phyloP scores from a whole-genome alignment of 1,284 basidiomycete genomes.

The Cryptococcus floricola region DNA sequence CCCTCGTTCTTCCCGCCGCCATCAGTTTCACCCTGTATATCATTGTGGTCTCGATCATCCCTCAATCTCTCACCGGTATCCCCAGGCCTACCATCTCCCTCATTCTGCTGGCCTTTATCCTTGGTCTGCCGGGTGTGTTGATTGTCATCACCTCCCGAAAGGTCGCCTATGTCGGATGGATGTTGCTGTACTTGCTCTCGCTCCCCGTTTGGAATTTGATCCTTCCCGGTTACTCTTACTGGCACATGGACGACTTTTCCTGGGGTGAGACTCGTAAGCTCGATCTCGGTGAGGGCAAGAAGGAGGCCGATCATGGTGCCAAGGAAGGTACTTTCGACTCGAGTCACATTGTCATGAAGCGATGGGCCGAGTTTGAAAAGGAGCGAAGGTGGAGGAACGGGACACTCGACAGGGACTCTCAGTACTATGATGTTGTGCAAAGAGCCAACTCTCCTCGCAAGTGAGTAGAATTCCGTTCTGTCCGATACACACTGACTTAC shows the following conservation, averaged over 20 bases:
- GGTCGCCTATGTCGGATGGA: constrained; percentile 92
- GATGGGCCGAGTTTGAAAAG: constrained; percentile 97
- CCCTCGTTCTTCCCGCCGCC: constrained; percentile 92
- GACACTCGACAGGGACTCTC: constrained; percentile 73
- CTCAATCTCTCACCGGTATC: constrained; percentile 60
- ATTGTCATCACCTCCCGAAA: constrained; percentile 94
- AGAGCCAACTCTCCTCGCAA: constrained; percentile 54
- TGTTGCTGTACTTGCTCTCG: constrained; percentile 89
- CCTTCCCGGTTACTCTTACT: constrained; percentile 90
- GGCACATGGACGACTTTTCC: constrained; percentile 99
- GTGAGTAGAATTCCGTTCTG: constrained; percentile 51
- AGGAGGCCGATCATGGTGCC: constrained; percentile 66
- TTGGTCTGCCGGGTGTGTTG: constrained; percentile 90
- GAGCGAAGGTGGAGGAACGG: constrained; percentile 90
- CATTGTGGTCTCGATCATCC: constrained; percentile 78
- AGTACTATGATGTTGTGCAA: constrained; percentile 39
- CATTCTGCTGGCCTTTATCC: constrained; percentile 83
- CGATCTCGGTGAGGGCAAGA: constrained; percentile 63
- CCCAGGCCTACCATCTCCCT: constrained; percentile 83
- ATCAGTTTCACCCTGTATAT: constrained; percentile 94
- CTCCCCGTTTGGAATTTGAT: constrained; percentile 95
- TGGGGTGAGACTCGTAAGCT: constrained; percentile 96
- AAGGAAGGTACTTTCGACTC: constrained; percentile 97
- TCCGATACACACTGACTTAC: background rate
- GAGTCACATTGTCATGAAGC: constrained; percentile 95